phyloP scores from a whole-genome alignment of 108 stramenopile species.

The Fragilaria crotonensis region DNA sequence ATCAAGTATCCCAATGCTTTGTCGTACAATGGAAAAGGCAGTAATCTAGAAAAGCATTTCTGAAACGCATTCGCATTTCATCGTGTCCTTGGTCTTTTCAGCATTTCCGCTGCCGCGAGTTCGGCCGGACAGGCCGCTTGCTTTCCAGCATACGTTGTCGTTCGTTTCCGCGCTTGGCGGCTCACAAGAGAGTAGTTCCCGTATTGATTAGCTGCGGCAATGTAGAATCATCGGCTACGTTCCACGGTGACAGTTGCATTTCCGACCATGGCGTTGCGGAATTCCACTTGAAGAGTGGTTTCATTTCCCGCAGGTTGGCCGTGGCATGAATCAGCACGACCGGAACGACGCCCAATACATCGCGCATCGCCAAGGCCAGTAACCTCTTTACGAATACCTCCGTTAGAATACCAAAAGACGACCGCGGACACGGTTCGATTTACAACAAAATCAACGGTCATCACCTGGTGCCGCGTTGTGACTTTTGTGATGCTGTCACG shows the following conservation, averaged over 20 bases:
- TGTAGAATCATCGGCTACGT: conserved; percentile 18
- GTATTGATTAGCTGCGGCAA: conserved; percentile 44
- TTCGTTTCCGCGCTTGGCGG: conserved; percentile 76
- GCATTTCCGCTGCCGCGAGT: conserved; percentile 54
- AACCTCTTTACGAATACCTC: too few species aligned
- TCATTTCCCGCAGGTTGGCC: conserved; percentile 90
- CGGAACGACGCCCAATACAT: conserved; percentile 76
- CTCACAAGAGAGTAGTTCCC: conserved; percentile 80
- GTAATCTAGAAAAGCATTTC: too few species aligned
- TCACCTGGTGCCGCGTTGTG: too few species aligned
- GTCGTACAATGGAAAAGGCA: too few species aligned
- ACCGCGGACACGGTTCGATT: too few species aligned
- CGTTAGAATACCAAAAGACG: too few species aligned
- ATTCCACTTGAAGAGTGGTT: conserved; percentile 92
- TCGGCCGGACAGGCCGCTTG: conserved; percentile 76
- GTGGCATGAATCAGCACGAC: conserved; percentile 80
- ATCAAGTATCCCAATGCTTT: too few species aligned
- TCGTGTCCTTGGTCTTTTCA: conserved; percentile 44
- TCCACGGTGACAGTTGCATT: too few species aligned
- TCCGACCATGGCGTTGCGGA: too few species aligned
- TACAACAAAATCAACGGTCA: too few species aligned
- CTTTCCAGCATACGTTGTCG: conserved; percentile 81
- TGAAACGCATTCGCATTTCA: conserved; percentile 6
- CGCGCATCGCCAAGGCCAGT: conserved; percentile 72
- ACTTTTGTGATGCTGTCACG: too few species aligned